Evolutionary conservation across 2,329 filamentous ascomycete genomes (phyloP).

Genomic region (Rugonectria rugulosa): DNA sequence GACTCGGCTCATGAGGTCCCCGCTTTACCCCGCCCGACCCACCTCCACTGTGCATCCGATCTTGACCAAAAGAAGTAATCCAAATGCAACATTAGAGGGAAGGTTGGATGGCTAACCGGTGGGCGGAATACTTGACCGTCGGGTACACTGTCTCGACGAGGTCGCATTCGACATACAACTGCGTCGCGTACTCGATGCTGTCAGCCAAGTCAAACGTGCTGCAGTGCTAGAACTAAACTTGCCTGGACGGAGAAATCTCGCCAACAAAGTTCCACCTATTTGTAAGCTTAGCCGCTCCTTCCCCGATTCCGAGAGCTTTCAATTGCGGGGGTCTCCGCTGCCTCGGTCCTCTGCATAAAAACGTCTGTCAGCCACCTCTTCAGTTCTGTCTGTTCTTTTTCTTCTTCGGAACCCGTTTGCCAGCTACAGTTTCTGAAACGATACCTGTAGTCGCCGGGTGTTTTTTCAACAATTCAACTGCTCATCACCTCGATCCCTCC

Average conservation of each 20-base stretch:
- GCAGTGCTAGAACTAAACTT: not conserved
- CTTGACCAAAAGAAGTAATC: constrained; percentile 3
- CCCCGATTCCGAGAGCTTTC: not conserved
- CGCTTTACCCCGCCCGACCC: constrained; percentile 11
- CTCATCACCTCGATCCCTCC: not conserved
- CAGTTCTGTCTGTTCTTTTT: too few relatives aligned
- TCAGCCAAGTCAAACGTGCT: too few relatives aligned
- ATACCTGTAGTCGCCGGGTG: too few relatives aligned
- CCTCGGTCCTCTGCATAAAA: not conserved
- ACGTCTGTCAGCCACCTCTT: not conserved
- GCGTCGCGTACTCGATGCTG: not conserved
- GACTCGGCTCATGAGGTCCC: not conserved
- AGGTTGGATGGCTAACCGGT: not conserved
- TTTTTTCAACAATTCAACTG: too few relatives aligned
- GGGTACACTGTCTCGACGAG: not conserved
- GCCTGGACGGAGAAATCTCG: not conserved
- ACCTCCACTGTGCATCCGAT: not conserved
- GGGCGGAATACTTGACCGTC: not conserved
- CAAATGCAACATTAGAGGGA: not conserved
- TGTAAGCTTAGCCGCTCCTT: not conserved
- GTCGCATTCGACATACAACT: not conserved
- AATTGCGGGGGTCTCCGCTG: not conserved
- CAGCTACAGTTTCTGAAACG: too few relatives aligned
- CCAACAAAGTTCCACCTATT: constrained; percentile 7
- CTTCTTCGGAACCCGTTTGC: not conserved